These are phyloP conservation scores for Phytophthora rubi DNA, from an alignment of 352 stramenopile species.

Conservation along the genomic window DNA sequence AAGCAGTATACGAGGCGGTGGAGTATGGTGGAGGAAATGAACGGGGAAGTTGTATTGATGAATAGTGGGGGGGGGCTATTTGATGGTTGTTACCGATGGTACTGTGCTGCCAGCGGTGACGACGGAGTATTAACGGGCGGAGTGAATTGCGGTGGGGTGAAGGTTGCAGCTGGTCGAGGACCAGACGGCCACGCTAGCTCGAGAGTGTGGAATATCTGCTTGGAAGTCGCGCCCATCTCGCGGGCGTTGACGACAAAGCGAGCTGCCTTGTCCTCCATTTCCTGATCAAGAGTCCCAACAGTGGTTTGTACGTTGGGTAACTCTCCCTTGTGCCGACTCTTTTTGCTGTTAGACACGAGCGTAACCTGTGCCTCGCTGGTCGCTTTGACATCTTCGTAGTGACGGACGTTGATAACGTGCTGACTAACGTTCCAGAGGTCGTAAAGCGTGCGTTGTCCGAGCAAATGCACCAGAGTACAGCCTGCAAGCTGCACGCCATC, in stretches of 20 bases:
- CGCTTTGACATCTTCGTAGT: constrained; percentile 39
- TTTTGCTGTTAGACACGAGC: constrained; percentile 22
- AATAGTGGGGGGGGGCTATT: constrained; percentile 1
- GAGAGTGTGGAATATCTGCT: constrained; percentile 51
- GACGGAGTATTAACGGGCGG: constrained; percentile 20
- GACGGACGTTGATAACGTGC: constrained; percentile 54
- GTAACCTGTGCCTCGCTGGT: constrained; percentile 16
- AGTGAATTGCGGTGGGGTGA: constrained; percentile 42
- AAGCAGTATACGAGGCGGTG: constrained; percentile 7
- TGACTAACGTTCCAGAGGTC: constrained; percentile 71
- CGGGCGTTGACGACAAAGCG: constrained; percentile 47
- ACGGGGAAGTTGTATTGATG: constrained; percentile 16
- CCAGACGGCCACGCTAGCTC: constrained; percentile 44
- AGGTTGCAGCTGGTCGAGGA: constrained; percentile 4
- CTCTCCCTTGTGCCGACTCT: constrained; percentile 26
- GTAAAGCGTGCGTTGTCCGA: constrained; percentile 58
- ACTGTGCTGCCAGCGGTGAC: constrained; percentile 11
- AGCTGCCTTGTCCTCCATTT: constrained; percentile 53
- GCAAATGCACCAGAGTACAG: constrained; percentile 61
- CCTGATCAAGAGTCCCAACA: constrained; percentile 49
- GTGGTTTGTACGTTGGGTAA: constrained; percentile 8
- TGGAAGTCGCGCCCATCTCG: constrained; percentile 42
- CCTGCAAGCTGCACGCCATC: constrained; percentile 71
- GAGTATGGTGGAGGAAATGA: constrained; percentile 17
- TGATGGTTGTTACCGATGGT: constrained; percentile 9